phyloP scores from a whole-genome alignment of 768 basidiomycete genomes.

The Leccinum longicurvipes region DNA sequence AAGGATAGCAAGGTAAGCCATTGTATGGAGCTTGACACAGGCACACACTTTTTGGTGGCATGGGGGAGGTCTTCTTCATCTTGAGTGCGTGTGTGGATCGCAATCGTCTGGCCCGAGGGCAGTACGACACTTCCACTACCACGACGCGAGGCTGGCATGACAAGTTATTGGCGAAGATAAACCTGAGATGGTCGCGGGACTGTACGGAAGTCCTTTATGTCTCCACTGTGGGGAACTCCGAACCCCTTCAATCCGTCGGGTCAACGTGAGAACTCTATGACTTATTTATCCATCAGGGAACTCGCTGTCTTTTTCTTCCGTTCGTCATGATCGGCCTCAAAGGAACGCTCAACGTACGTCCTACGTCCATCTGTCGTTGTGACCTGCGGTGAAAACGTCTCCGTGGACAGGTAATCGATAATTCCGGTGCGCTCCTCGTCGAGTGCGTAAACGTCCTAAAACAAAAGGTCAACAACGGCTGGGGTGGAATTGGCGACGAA shows the following conservation, averaged over 20 bases:
- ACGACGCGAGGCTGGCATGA: constrained; percentile 68
- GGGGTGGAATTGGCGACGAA: constrained; percentile 91
- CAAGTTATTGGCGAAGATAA: constrained; percentile 7
- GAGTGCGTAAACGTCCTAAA: constrained; percentile 97
- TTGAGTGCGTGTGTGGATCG: constrained; percentile 85
- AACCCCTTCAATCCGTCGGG: neutral
- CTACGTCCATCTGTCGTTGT: neutral
- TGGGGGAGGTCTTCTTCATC: constrained; percentile 87
- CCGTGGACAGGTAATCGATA: constrained; percentile 81
- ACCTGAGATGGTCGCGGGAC: neutral
- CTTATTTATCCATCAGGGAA: constrained; percentile 15
- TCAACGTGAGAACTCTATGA: constrained; percentile 25
- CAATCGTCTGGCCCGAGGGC: constrained; percentile 73
- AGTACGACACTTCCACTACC: constrained; percentile 74
- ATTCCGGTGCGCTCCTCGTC: constrained; percentile 89
- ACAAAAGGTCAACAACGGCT: constrained; percentile 93
- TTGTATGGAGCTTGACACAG: neutral
- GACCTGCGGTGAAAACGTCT: neutral
- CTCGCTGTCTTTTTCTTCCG: neutral
- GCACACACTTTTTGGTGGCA: constrained; percentile 83
- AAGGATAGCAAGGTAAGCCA: constrained; percentile 7
- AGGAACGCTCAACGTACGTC: constrained; percentile 76
- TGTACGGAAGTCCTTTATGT: neutral
- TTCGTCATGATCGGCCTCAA: constrained; percentile 89
- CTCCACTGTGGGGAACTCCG: neutral